Evolutionary conservation across 805 yeast genomes (phyloP), one percentile per base, ranked within the genome.

Genomic region (Starmerella scarabaei): DNA sequence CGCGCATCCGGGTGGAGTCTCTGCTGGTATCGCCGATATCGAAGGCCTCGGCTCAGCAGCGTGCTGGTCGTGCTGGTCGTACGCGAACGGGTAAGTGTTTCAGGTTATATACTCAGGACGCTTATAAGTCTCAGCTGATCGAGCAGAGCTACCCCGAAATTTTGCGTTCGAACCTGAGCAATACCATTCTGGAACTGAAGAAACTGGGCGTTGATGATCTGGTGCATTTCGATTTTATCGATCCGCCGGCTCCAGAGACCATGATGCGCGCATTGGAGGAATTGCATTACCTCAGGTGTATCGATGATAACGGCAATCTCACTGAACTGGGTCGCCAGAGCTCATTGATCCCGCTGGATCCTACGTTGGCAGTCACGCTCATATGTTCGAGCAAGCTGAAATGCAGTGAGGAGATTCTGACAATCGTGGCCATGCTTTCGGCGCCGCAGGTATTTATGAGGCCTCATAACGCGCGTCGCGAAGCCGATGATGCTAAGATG

Each of bases 31-130:
- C 95, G 7, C 97, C 97, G 28, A 86, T 91, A 47, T 86, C 97
- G 9, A 86, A 85, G 63, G 98, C 98, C 0, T 78, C 93, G 35
- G 94, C 98, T 1, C 95, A 88, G 63, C 98, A 88, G 63, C 75
- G 98, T 63, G 97, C 97, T 27, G 98, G 98, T 72, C 82, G 98
- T 72, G 98, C 98, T 41, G 98, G 98, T 66, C 88, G 98, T 74
- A 88, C 96, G 5, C 75, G 94, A 55, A 95, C 97, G 14, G 98
- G 98, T 57, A 88, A 91, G 61, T 88, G 96, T 63, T 88, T 88
- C 72, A 72, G 98, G 57, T 68, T 88, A 40, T 88, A 88, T 64
- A 91, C 98, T 1, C 96, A 91, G 59, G 96, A 85, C 54, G 96
- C 97, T 1, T 88, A 84, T 68, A 76, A 84, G 57, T 80, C 82